Evolutionary conservation across 2,329 filamentous ascomycete genomes (phyloP).

Genomic region (Parascedosporium putredinis): DNA sequence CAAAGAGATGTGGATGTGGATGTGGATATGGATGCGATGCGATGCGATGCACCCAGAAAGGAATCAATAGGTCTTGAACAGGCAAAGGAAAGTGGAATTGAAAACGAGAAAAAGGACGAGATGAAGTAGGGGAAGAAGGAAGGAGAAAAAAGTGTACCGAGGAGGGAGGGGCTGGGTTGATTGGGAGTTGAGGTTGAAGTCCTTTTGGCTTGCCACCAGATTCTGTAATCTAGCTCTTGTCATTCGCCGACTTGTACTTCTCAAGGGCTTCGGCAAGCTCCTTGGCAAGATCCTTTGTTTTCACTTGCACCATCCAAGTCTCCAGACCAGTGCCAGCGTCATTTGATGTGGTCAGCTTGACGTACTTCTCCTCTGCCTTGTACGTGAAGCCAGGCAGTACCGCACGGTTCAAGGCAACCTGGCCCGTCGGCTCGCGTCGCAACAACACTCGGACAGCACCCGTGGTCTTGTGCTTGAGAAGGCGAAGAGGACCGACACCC

Average conservation of each 20-base stretch:
- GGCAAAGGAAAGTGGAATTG: not conserved
- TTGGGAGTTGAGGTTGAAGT: too few species aligned
- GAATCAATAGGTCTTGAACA: not conserved
- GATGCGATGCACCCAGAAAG: not conserved
- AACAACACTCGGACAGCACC: conserved; percentile 58
- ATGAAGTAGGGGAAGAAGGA: not conserved
- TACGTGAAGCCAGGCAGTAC: conserved; percentile 54
- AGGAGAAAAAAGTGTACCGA: not conserved
- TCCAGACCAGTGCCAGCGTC: conserved; percentile 50
- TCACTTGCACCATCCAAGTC: conserved; percentile 63
- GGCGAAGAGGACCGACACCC: conserved; percentile 60
- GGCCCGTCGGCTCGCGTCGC: conserved; percentile 64
- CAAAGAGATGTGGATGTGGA: too few species aligned
- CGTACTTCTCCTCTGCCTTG: conserved; percentile 48
- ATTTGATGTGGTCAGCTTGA: conserved; percentile 47
- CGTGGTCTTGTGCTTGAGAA: conserved; percentile 64
- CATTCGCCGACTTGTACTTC: conserved; percentile 45
- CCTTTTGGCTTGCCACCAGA: too few species aligned
- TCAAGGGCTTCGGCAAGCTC: conserved; percentile 41
- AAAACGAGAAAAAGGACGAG: not conserved
- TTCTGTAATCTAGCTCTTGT: conserved; percentile 17
- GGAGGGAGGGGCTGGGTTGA: too few species aligned
- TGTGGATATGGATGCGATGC: not conserved
- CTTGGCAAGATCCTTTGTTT: conserved; percentile 48
- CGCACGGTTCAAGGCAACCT: conserved; percentile 61